Conservation (phyloP, 1,284 basidiomycete species). For the Vanrija sp. region DNA sequence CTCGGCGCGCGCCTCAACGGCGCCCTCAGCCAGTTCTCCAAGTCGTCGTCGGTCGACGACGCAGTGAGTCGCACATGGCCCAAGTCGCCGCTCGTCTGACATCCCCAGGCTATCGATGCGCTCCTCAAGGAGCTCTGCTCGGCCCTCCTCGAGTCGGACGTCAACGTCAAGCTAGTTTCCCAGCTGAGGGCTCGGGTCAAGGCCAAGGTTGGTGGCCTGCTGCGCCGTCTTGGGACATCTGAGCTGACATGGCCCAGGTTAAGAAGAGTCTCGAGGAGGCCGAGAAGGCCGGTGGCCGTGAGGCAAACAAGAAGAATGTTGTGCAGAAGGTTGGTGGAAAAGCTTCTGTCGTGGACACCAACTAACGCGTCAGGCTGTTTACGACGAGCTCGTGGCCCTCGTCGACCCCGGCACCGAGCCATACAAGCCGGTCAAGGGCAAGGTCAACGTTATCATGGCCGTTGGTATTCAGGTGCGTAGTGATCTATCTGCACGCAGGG, state of each 20-base stretch:
- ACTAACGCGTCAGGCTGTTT: slow-evolving; percentile 67
- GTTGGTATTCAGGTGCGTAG: slow-evolving; percentile 79
- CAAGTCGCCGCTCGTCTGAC: not conserved
- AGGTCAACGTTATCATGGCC: slow-evolving; percentile 94
- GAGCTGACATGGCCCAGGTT: slow-evolving; percentile 25
- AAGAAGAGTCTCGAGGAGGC: slow-evolving; percentile 56
- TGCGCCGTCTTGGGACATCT: no score
- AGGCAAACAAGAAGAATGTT: slow-evolving; percentile 75
- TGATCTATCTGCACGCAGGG: not conserved
- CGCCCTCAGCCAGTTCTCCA: slow-evolving; percentile 84
- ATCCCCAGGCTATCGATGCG: slow-evolving; percentile 77
- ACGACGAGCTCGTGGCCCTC: slow-evolving; percentile 90
- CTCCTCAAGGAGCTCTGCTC: slow-evolving; percentile 93
- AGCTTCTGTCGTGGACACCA: not conserved
- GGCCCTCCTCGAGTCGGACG: slow-evolving; percentile 92
- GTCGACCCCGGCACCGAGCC: slow-evolving; percentile 93
- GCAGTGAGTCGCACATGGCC: slow-evolving; percentile 55
- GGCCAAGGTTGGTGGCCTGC: slow-evolving; percentile 62
- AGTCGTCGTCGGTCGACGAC: slow-evolving; percentile 81
- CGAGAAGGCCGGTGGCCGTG: slow-evolving; percentile 71
- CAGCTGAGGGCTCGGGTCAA: slow-evolving; percentile 85
- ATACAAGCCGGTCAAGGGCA: slow-evolving; percentile 94
- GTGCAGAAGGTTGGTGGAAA: slow-evolving; percentile 72
- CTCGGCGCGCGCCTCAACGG: slow-evolving; percentile 90
- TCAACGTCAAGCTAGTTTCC: slow-evolving; percentile 94